Base-by-base conservation (phyloP, 805 yeast genomes). In the Monosporozyma siamensis region DNA sequence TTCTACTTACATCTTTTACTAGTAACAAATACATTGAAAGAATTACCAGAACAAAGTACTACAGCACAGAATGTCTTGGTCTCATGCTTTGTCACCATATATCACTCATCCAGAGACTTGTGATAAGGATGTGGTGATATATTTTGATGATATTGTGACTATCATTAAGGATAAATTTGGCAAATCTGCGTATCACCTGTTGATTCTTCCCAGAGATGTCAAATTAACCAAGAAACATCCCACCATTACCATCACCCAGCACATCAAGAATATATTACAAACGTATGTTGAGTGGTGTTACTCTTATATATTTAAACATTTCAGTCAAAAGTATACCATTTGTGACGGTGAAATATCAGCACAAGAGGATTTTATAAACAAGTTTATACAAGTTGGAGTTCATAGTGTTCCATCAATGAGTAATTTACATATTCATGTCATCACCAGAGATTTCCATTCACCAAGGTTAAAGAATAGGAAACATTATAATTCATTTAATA, bases 401-500 rank as follows among this genome's bases (percentile, higher is more conserved):
- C 95, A 85, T 59, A 60, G 82, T 4, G 70, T 71, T 2, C 95
- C 95, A 3, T 79, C 88, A 1, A 56, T 84, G 70, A 61, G 60
- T 31, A 82, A 85, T 55, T 52, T 84, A 36, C 95, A 85, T 53
- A 64, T 85, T 15, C 95, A 85, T 63, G 75, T 85, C 20, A 68
- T 85, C 38, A 77, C 88, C 0, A 66, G 64, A 39, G 95, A 85
- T 58, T 72, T 80, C 52, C 52, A 66, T 48, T 74, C 83, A 8
- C 63, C 62, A 0, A 53, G 66, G 21, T 43, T 84, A 63, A 84
- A 82, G 56, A 66, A 77, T 50, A 74, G 71, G 45, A 70, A 68
- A 43, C 95, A 85, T 58, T 84, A 76, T 58, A 79, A 79, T 54
- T 78, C 88, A 3, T 85, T 85, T 61, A 78, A 68, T 17, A 75